These are phyloP conservation scores for Saccharata proteae DNA, from an alignment of 2,329 filamentous ascomycete species.

Conservation along the genomic window DNA sequence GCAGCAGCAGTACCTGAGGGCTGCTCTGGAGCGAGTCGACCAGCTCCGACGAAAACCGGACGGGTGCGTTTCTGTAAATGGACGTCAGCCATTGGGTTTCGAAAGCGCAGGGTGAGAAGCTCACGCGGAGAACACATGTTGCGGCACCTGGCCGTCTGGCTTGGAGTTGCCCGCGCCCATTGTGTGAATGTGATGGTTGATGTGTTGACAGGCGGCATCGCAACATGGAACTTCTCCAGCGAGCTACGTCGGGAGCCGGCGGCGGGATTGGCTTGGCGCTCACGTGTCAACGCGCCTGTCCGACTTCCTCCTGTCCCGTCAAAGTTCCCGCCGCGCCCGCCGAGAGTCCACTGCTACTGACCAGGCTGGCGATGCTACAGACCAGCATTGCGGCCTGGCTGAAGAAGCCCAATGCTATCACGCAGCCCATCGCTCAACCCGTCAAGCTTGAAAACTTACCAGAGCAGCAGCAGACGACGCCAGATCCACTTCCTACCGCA, in stretches of 20 bases:
- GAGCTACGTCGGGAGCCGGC: too few relatives aligned
- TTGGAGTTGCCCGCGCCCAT: slow-evolving; percentile 55
- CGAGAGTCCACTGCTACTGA: too few relatives aligned
- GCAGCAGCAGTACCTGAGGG: slow-evolving; percentile 64
- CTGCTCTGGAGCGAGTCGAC: slow-evolving; percentile 73
- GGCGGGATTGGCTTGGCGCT: too few relatives aligned
- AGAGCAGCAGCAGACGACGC: slow-evolving; percentile 1
- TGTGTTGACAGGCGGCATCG: slow-evolving; percentile 2
- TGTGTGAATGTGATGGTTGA: slow-evolving; percentile 17
- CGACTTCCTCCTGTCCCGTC: too few relatives aligned
- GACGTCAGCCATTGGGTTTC: slow-evolving; percentile 14
- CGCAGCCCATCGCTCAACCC: slow-evolving; percentile 1
- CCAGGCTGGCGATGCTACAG: too few relatives aligned
- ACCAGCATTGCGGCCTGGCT: slow-evolving; percentile 36
- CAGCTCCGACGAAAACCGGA: slow-evolving; percentile 68
- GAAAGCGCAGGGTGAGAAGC: slow-evolving; percentile 13
- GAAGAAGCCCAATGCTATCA: slow-evolving; percentile 28
- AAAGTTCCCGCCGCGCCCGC: too few relatives aligned
- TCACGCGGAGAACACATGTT: slow-evolving; percentile 53
- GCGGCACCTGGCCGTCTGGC: slow-evolving; percentile 39
- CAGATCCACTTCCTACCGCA: slow-evolving; percentile 7
- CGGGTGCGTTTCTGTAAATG: slow-evolving; percentile 42
- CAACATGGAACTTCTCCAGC: background rate
- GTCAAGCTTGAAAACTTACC: slow-evolving; percentile 3
- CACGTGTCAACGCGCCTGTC: too few relatives aligned